Evolutionary conservation across 805 yeast species (phyloP).

Genomic region (Candida yuanshanica): DNA sequence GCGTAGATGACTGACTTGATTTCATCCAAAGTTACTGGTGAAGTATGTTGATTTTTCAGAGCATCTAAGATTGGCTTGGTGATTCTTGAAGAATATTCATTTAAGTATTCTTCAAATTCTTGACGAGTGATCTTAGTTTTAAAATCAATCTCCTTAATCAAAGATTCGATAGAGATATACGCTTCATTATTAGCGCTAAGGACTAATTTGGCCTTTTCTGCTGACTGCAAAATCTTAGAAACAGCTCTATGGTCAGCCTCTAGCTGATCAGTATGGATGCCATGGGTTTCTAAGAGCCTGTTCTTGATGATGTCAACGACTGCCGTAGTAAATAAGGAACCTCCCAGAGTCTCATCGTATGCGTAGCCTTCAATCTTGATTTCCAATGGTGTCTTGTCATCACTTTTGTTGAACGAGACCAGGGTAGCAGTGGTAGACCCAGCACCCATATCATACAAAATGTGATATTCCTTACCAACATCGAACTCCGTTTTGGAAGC

Average conservation of each 20-base stretch:
- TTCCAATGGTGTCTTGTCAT: conserved; percentile 34
- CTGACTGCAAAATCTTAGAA: conserved; percentile 68
- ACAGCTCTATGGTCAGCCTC: conserved; percentile 47
- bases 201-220: conserved; percentile 84
- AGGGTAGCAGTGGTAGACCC: conserved; percentile 86
- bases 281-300: conserved; percentile 47
- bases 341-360: conserved; percentile 64
- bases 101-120: conserved; percentile 63
- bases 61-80: conserved; percentile 51
- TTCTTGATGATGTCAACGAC: conserved; percentile 56
- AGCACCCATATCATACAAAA: conserved; percentile 89
- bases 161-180: conserved; percentile 66
- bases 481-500: conserved; percentile 51
- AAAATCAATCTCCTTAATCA: conserved; percentile 72
- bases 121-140: conserved; percentile 59
- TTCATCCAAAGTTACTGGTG: conserved; percentile 29
- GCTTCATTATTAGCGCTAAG: conserved; percentile 86
- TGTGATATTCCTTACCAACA: conserved; percentile 47
- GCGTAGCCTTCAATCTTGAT: conserved; percentile 72
- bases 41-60: conserved; percentile 30
- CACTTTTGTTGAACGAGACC: conserved; percentile 50
- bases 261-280: conserved; percentile 34
- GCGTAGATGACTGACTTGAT: conserved; percentile 66
- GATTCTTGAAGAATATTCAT: conserved; percentile 40
- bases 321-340: conserved; percentile 62